Evolutionary conservation across 2,329 filamentous ascomycete species (phyloP).

Genomic region (Diaporthe nobilis): DNA sequence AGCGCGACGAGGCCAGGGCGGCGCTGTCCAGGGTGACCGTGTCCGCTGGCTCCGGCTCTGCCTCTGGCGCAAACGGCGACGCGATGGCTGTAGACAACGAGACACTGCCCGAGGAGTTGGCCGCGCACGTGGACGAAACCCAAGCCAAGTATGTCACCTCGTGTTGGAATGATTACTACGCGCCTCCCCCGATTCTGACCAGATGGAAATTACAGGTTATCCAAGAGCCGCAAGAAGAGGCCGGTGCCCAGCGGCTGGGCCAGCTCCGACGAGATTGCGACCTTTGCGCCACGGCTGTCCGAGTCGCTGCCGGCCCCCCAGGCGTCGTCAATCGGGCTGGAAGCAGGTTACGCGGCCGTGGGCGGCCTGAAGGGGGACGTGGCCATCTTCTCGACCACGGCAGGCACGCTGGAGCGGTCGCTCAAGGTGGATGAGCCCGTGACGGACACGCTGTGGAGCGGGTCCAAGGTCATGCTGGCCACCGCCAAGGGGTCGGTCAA

Average conservation of each 20-base stretch:
- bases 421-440: conserved; percentile 78
- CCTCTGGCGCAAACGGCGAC: conserved; percentile 74
- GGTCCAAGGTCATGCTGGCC: conserved; percentile 77
- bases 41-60: conserved; percentile 59
- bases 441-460: conserved; percentile 75
- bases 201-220: conserved; percentile 71
- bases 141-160: conserved; percentile 77
- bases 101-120: conserved; percentile 79
- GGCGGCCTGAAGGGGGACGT: conserved; percentile 82
- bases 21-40: conserved; percentile 89
- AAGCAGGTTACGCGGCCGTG: conserved; percentile 77
- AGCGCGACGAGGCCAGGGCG: conserved; percentile 92
- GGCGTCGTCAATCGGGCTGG: conserved; percentile 63
- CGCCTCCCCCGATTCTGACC: conserved; percentile 7
- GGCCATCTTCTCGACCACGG: conserved; percentile 80
- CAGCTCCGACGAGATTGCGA: conserved; percentile 77
- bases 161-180: background rate
- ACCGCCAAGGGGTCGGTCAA: conserved; percentile 85
- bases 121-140: conserved; percentile 82
- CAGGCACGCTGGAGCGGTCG: conserved; percentile 76
- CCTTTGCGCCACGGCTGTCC: conserved; percentile 61
- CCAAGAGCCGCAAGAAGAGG: conserved; percentile 90
- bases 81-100: conserved; percentile 94
- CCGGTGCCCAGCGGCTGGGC: conserved; percentile 89
- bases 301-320: conserved; percentile 63